Percentiles rank a stretch among this genome's conserved stretches.
Conservation (phyloP, 2,329 filamentous ascomycete genomes). For the Ustulina deusta region DNA sequence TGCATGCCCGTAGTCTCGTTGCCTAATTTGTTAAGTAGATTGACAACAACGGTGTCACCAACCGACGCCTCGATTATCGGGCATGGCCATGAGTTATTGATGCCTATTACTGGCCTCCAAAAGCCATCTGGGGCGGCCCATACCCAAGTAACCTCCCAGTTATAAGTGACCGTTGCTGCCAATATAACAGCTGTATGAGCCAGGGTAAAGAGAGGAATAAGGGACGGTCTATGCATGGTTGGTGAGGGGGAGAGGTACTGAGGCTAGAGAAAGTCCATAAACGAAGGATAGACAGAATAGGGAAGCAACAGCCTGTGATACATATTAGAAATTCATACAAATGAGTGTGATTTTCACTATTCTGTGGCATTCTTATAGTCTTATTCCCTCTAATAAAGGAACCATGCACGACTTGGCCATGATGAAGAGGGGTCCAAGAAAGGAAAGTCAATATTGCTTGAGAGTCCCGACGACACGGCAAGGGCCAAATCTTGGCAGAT, state of each 20-base stretch:
- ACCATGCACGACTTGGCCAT: neutral
- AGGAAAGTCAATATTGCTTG: constrained; percentile 14
- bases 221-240: constrained; percentile 16
- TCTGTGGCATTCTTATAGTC: constrained; percentile 1
- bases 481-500: constrained; percentile 4
- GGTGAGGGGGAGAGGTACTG: neutral
- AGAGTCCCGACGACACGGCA: neutral
- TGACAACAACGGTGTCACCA: constrained; percentile 64
- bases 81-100: constrained; percentile 75
- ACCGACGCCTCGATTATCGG: constrained; percentile 67
- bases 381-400: constrained; percentile 14
- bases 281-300: neutral
- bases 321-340: neutral
- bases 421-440: neutral
- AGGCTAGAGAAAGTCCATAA: neutral
- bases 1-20: constrained; percentile 65
- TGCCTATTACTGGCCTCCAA: constrained; percentile 69
- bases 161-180: constrained; percentile 63
- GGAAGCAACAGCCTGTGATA: neutral
- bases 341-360: neutral
- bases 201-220: constrained; percentile 31
- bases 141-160: constrained; percentile 73
- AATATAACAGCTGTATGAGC: constrained; percentile 44
- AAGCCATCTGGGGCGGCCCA: constrained; percentile 71
- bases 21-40: constrained; percentile 62